Conservation (phyloP, 2,329 filamentous ascomycete species). For the Colletotrichum falcatum region DNA sequence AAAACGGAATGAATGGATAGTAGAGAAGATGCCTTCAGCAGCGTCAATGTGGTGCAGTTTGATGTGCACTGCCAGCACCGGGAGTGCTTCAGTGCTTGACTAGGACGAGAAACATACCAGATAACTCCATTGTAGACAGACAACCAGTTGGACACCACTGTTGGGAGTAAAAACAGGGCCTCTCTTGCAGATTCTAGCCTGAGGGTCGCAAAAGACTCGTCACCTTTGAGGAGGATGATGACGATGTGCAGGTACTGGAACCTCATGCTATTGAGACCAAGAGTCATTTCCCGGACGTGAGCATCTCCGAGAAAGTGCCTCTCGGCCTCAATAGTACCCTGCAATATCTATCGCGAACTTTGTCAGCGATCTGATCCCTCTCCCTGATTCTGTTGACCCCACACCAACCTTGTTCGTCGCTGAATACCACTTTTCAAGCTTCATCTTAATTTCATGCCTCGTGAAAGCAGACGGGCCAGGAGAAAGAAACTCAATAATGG, state of each 20-base stretch:
- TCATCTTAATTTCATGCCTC: not conserved
- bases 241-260: constrained; percentile 28
- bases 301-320: not conserved
- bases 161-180: constrained; percentile 14
- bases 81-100: accelerated
- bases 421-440: constrained; percentile 16
- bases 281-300: constrained; percentile 24
- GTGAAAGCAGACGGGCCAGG: not conserved
- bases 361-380: not conserved
- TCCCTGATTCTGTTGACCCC: accelerated
- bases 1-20: constrained; percentile 28
- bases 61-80: no score
- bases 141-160: constrained; percentile 23
- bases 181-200: constrained; percentile 16
- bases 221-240: constrained; percentile 21
- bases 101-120: not conserved
- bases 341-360: not conserved
- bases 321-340: not conserved
- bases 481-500: not conserved
- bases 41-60: not conserved
- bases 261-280: constrained; percentile 12
- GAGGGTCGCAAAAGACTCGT: not conserved
- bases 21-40: constrained; percentile 19
- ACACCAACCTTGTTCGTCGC: constrained; percentile 1
- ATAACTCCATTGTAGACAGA: constrained; percentile 28